These are phyloP conservation scores for Cornus controversa DNA, from an alignment of 148 eudicot species.

Conservation along the genomic window DNA sequence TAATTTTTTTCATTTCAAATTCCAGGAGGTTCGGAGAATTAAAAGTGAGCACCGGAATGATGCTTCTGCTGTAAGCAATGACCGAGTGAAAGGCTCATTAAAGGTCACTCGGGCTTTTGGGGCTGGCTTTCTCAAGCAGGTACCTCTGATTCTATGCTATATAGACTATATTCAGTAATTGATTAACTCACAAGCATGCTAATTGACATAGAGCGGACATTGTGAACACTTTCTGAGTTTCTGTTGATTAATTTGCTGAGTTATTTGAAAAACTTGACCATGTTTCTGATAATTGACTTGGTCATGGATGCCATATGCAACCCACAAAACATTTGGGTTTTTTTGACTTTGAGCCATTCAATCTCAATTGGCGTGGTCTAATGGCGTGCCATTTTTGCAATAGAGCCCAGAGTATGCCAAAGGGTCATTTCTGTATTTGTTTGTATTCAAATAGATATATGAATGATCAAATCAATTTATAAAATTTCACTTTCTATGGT, in stretches of 20 bases:
- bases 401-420: background rate
- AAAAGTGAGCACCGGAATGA: slow-evolving; percentile 52
- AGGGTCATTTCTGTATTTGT: background rate
- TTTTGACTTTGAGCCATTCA: no score
- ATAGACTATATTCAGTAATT: background rate
- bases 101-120: slow-evolving; percentile 79
- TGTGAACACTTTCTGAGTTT: no score
- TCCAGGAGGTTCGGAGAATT: slow-evolving; percentile 58
- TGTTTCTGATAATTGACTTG: no score
- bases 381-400: no score
- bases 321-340: no score
- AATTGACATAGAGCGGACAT: background rate
- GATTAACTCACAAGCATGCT: background rate
- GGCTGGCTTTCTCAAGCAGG: slow-evolving; percentile 71
- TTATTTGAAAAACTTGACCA: no score
- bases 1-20: background rate
- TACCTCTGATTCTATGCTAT: slow-evolving; percentile 10
- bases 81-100: slow-evolving; percentile 61
- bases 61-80: slow-evolving; percentile 42
- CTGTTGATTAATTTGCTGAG: no score
- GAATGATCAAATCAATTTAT: no score
- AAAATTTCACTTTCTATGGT: no score
- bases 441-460: background rate
- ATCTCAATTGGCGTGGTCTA: no score
- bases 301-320: no score